Evolutionary conservation across 1,139 yeast species (phyloP).

Genomic region (Debaryomyces singareniensis): DNA sequence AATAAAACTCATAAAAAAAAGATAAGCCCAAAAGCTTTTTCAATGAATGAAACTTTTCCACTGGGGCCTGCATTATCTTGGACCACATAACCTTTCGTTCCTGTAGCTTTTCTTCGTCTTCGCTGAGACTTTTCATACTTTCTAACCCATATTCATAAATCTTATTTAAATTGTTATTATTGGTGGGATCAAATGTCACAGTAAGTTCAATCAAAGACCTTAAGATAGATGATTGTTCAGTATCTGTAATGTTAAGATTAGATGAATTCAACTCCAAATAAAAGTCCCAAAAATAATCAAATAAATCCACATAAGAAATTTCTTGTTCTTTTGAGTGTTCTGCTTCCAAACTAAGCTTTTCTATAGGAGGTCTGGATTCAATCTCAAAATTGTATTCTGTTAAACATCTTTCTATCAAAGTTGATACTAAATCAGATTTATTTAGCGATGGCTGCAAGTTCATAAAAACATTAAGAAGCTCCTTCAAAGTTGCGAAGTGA

Average conservation of each 20-base stretch:
- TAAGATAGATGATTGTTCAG: conserved; percentile 60
- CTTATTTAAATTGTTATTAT: conserved; percentile 53
- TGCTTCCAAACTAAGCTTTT: not conserved
- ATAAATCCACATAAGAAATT: conserved; percentile 23
- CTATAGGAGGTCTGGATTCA: conserved; percentile 9
- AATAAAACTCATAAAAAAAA: conserved; percentile 37
- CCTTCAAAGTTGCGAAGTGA: conserved; percentile 70
- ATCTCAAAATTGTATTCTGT: conserved; percentile 42
- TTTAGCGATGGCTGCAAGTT: conserved; percentile 63
- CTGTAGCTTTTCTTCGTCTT: conserved; percentile 10
- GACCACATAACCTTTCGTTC: conserved; percentile 42
- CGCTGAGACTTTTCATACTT: conserved; percentile 21
- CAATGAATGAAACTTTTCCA: conserved; percentile 34
- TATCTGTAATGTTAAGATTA: conserved; percentile 59
- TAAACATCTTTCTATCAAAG: conserved; percentile 70
- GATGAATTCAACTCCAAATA: conserved; percentile 46
- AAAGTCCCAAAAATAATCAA: conserved; percentile 62
- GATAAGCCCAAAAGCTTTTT: conserved; percentile 25
- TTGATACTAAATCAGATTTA: conserved; percentile 57
- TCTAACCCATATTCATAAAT: conserved; percentile 55
- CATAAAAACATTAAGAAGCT: conserved; percentile 57
- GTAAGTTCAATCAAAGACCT: conserved; percentile 62
- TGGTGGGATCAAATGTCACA: conserved; percentile 60
- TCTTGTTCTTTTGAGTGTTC: conserved; percentile 4
- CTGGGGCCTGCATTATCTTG: conserved; percentile 52